Conservation (phyloP, 169 alveolate genomes). For the Plasmodium chabaudi region DNA sequence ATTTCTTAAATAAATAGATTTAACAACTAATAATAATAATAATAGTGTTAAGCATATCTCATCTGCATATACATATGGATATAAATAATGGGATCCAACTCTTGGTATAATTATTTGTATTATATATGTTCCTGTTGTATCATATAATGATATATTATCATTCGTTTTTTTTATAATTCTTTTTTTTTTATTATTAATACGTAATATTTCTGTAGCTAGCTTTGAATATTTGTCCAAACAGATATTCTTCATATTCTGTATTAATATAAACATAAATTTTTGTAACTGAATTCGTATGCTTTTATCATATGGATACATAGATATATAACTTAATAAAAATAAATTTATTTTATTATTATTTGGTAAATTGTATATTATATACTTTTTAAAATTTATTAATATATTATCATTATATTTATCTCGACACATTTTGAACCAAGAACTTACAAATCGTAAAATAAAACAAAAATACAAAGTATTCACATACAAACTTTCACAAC, state of each 20-base stretch:
- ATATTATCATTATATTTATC: constrained; percentile 13
- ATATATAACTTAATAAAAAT: constrained; percentile 72
- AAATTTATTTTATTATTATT: constrained; percentile 21
- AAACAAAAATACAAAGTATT: constrained; percentile 72
- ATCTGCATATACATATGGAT: constrained; percentile 72
- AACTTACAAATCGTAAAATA: constrained; percentile 31
- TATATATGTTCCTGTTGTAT: constrained; percentile 43
- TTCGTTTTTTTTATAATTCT: constrained; percentile 55
- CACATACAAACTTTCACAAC: constrained; percentile 60
- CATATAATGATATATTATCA: constrained; percentile 65
- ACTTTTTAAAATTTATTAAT: constrained; percentile 21
- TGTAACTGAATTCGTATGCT: constrained; percentile 67
- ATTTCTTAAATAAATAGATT: constrained; percentile 30
- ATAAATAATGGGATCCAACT: constrained; percentile 54
- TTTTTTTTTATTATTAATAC: constrained; percentile 76
- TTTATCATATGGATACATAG: constrained; percentile 76
- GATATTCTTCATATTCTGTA: constrained; percentile 19
- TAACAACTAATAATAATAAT: constrained; percentile 30
- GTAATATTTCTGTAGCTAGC: constrained; percentile 33
- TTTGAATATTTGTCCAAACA: constrained; percentile 54
- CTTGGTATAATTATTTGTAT: constrained; percentile 61
- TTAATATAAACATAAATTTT: constrained; percentile 16
- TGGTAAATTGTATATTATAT: constrained; percentile 33
- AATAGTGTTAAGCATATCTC: constrained; percentile 59
- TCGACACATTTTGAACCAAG: constrained; percentile 22